Evolutionary conservation across 768 basidiomycete species (phyloP).

Genomic region (Ramaria sp.): DNA sequence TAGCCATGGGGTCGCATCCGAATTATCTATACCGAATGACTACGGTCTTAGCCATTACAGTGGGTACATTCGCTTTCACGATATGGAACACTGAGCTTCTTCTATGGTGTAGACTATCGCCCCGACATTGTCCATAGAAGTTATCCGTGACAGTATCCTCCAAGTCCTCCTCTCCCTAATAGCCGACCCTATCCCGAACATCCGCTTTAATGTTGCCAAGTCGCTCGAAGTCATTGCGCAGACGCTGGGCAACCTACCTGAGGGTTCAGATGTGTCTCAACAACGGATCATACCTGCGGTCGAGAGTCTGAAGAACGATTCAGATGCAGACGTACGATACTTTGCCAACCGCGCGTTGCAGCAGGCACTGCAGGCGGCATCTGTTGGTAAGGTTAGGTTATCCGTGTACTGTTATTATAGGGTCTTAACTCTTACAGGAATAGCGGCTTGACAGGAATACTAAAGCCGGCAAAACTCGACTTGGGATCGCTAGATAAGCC

Average conservation of each 20-base stretch:
- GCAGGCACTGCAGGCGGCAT: conserved; percentile 29
- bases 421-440: neutral
- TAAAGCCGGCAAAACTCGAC: neutral
- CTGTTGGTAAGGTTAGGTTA: neutral
- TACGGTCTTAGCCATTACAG: conserved; percentile 96
- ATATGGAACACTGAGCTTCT: conserved; percentile 1
- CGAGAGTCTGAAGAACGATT: conserved; percentile 78
- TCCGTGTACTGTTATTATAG: neutral
- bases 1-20: conserved; percentile 93
- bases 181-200: conserved; percentile 92
- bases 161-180: conserved; percentile 75
- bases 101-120: conserved; percentile 67
- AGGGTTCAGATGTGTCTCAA: conserved; percentile 67
- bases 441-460: neutral
- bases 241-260: conserved; percentile 48
- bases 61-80: conserved; percentile 27
- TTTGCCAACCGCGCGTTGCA: conserved; percentile 80
- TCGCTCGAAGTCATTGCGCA: conserved; percentile 80
- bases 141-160: conserved; percentile 76
- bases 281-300: conserved; percentile 72
- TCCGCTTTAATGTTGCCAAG: conserved; percentile 98
- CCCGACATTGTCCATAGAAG: conserved; percentile 76
- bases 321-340: conserved; percentile 94
- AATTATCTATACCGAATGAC: conserved; percentile 99
- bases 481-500: neutral